Evolutionary conservation across 2,329 filamentous ascomycete species (phyloP), one percentile per base, ranked within the genome.

Genomic region (Pyrenophora tritici-repentis): DNA sequence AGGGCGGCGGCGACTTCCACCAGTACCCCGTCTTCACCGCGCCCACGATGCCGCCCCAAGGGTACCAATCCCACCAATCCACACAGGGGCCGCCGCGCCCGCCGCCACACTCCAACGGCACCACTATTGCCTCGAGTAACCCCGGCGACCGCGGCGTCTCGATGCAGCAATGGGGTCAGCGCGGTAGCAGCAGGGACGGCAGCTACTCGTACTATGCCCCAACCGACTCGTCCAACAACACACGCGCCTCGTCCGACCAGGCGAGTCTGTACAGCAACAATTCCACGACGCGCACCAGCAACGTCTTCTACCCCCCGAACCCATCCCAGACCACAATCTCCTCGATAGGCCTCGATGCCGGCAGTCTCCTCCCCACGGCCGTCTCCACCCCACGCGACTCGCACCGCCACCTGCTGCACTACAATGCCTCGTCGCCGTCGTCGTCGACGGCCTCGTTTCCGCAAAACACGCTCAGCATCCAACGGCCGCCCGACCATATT

Each of bases 21-120:
- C 93, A 96, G 68, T 96, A 97, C 72, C 91, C 91, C 35, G 83
- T 83, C 44, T 85, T 89, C 71, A 86, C 88, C 60, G 78, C 83
- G 24, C 75, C 81, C 33, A 68, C 78, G 47, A 75, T 78, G 35
- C 74, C 77, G 53, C 76, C 78, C 51, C 79, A 76, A 61, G 70
- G 78, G 41, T 78, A 78, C 50, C 78, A 82, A 14, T 60, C 56
- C 38, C 33, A 82, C 42, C 78, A 78, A 50, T 79, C 82, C n/a
- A 60, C 56, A 36, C 33, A 82, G 36, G 82, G 83, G 7, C 84
- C 84, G 9, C 81, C 84, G 50, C 81, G 86, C 56, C 85, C 83
- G 32, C 83, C 82, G 56, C 83, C 79, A 55, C 79, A 79, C 64
- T 73, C 78, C 16, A 78, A 78, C 46, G 77, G 75, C 54, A 75